Percentiles rank a stretch among this genome's conserved stretches.
Conservation (phyloP, 2,329 filamentous ascomycete genomes). For the Hirsutella minnesotensis region DNA sequence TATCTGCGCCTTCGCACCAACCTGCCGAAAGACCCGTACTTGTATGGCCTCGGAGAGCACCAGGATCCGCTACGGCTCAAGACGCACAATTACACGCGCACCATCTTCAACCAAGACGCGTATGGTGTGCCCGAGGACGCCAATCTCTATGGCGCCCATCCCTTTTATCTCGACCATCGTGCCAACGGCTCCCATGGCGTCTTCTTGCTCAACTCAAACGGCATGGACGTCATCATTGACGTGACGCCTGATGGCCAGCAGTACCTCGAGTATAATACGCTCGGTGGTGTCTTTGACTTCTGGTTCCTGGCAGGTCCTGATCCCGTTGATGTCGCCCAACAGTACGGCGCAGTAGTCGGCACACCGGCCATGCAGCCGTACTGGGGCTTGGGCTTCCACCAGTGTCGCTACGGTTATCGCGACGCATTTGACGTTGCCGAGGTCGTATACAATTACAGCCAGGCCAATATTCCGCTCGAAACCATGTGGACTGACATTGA, state of each 20-base stretch:
- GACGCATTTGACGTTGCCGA: constrained; percentile 59
- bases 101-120: constrained; percentile 59
- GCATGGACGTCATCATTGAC: constrained; percentile 61
- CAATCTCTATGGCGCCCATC: constrained; percentile 68
- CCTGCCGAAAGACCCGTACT: constrained; percentile 53
- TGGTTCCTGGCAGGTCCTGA: constrained; percentile 69
- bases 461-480: constrained; percentile 56
- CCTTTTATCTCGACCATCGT: constrained; percentile 58
- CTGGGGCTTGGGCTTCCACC: constrained; percentile 71
- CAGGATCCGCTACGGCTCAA: constrained; percentile 58
- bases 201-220: constrained; percentile 66
- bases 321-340: constrained; percentile 54
- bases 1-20: constrained; percentile 62
- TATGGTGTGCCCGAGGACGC: constrained; percentile 47
- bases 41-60: constrained; percentile 74
- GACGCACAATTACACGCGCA: constrained; percentile 49
- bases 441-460: constrained; percentile 54
- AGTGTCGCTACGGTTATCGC: constrained; percentile 63
- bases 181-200: constrained; percentile 52
- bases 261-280: constrained; percentile 68
- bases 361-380: constrained; percentile 72
- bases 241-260: constrained; percentile 45
- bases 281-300: constrained; percentile 68
- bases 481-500: constrained; percentile 67
- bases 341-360: constrained; percentile 58